Percentiles rank a stretch among this genome's conserved stretches.
phyloP scores from a whole-genome alignment of 345 rosid species.

The Acer negundo region DNA sequence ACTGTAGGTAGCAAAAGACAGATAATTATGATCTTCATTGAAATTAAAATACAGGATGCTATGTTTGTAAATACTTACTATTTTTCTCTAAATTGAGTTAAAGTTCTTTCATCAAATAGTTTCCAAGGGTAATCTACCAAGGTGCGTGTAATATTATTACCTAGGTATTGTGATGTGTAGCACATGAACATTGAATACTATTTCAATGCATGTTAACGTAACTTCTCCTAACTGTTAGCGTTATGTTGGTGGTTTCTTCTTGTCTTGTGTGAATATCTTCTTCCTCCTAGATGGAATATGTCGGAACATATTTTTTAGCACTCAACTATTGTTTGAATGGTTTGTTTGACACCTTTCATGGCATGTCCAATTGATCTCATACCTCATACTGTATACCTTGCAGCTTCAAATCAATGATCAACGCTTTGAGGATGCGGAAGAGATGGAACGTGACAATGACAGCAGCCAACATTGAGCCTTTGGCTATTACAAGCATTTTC shows the following conservation, averaged over 20 bases:
- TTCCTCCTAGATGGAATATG: background rate
- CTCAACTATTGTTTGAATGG: background rate
- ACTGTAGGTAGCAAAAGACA: background rate
- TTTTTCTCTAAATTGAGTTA: background rate
- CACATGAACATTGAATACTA: background rate
- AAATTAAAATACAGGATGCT: background rate
- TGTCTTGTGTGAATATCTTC: background rate
- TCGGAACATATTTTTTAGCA: background rate
- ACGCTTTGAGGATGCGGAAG: slow-evolving; percentile 95
- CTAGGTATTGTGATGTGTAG: background rate
- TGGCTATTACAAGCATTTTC: background rate
- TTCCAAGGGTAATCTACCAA: background rate
- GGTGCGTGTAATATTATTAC: background rate
- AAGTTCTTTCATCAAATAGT: background rate
- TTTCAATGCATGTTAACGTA: background rate
- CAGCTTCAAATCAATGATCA: slow-evolving; percentile 87
- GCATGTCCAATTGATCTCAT: background rate
- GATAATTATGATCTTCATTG: background rate
- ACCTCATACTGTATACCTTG: slow-evolving; percentile 13
- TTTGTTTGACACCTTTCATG: background rate
- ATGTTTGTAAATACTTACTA: background rate
- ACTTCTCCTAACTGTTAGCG: background rate
- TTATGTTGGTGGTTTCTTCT: background rate
- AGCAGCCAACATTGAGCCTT: slow-evolving; percentile 29
- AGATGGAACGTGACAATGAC: slow-evolving; percentile 57